Conservation (phyloP, 139 green algal genomes). For the Eudorina sp. region DNA sequence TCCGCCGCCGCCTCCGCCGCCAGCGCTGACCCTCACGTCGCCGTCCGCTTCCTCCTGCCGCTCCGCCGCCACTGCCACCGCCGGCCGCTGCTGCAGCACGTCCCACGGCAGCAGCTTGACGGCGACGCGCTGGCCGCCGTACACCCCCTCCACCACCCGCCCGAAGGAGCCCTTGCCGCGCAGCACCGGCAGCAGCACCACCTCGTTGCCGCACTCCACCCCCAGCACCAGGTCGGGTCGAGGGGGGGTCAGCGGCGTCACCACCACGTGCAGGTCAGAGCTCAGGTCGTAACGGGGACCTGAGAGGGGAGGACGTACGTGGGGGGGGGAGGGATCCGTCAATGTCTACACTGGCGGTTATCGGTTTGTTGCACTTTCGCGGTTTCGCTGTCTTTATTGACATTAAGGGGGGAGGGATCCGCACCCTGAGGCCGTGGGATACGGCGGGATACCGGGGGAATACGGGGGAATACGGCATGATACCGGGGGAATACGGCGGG, state of each 20-base stretch:
- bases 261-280: neutral
- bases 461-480: no score
- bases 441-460: no score
- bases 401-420: no score
- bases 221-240: slow-evolving; percentile 32
- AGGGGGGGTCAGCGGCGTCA: neutral
- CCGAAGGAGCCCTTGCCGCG: slow-evolving; percentile 22
- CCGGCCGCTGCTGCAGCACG: neutral
- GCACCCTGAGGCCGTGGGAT: no score
- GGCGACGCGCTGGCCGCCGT: slow-evolving; percentile 8
- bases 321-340: neutral
- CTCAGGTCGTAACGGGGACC: neutral
- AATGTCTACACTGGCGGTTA: no score
- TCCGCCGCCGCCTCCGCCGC: neutral
- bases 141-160: slow-evolving; percentile 18
- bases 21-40: neutral
- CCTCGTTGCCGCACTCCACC: slow-evolving; percentile 21
- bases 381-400: no score
- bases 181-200: neutral
- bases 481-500: no score
- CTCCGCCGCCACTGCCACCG: neutral
- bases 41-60: neutral
- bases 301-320: neutral
- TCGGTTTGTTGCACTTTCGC: no score
- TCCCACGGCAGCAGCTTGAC: slow-evolving; percentile 24